These are phyloP conservation scores for Juglanconis juglandina DNA, from an alignment of 2,329 filamentous ascomycete genomes.

Conservation along the genomic window DNA sequence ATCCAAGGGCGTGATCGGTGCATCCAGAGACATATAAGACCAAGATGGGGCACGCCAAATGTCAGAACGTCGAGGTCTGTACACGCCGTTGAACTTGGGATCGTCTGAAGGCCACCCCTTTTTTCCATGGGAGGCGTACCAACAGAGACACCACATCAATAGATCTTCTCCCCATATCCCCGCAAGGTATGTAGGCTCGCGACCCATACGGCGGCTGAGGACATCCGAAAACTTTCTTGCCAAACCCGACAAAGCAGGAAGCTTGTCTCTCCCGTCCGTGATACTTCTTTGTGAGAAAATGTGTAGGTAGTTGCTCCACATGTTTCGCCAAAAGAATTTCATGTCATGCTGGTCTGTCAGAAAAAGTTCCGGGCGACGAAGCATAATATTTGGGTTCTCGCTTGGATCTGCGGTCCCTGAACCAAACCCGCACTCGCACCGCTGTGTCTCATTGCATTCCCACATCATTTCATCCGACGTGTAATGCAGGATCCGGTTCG, in stretches of 20 bases:
- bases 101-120: background rate
- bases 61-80: background rate
- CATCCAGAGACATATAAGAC: background rate
- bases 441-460: background rate
- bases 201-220: background rate
- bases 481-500: slow-evolving; percentile 5
- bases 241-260: slow-evolving; percentile 13
- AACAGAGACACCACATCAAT: background rate
- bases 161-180: slow-evolving; percentile 4
- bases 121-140: background rate
- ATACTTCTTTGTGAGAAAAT: slow-evolving; percentile 1
- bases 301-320: slow-evolving; percentile 1
- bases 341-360: background rate
- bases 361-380: slow-evolving; percentile 2
- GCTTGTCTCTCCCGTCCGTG: slow-evolving; percentile 9
- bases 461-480: slow-evolving; percentile 11
- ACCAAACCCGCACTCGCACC: slow-evolving; percentile 3
- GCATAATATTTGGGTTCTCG: background rate
- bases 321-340: background rate
- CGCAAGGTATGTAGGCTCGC: background rate
- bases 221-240: slow-evolving; percentile 8
- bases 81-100: background rate
- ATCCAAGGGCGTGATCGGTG: background rate
- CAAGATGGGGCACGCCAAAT: slow-evolving; percentile 4
- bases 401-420: background rate